Base-by-base conservation (phyloP, 352 stramenopile genomes). In the Pythium phragmiticola region DNA sequence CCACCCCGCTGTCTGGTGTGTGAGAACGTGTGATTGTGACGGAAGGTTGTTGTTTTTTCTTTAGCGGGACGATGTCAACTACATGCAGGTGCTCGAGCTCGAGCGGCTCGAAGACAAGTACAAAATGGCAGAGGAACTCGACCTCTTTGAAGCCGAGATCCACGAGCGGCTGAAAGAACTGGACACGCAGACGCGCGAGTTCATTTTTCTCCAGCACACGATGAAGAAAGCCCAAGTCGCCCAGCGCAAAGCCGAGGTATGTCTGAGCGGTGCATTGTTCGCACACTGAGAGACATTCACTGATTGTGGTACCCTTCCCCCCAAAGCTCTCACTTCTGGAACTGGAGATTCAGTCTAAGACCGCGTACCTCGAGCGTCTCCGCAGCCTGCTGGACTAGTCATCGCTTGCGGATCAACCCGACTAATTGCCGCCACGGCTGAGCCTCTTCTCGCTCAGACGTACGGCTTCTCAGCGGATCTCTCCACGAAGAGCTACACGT, bases 301-400 rank as follows among this genome's bases (percentile, higher is more conserved):
- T 46, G 17, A 12, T 52, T 33, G 8, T 4, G 56, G 47, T 9
- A 50, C 9, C 6, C 26, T 23, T 39, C 0, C 21, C 34, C 11
- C 34, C 7, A 39, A 39, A 92, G 84, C 68, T 90, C 39, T 70
- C 84, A 26, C 68, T 92, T 16, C 66, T 90, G 23, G 73, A 92
- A 37, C 59, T 92, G 9, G 80, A 90, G 66, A 70, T 90, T n/a
- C 60, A 86, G 57, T 74, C 81, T 17, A 89, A 90, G 43, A 36
- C 77, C n/a, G 78, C 81, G 7, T 90, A 90, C 60, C 70, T 92
- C 36, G 56, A 60, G 23, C 66, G 66, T 12, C 51, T 73, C 7
- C 60, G 52, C 0, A 43, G 45, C 4, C 57, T 73, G 17, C 60
- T 73, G 14, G 61, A 73, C 37, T 69, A 63, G 45, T 5, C 26